A percentile compares a stretch with the other conserved stretches of the same genome.
Conservation (phyloP, 2,329 filamentous ascomycete genomes). For the Stagonosporopsis cucurbitacearum region DNA sequence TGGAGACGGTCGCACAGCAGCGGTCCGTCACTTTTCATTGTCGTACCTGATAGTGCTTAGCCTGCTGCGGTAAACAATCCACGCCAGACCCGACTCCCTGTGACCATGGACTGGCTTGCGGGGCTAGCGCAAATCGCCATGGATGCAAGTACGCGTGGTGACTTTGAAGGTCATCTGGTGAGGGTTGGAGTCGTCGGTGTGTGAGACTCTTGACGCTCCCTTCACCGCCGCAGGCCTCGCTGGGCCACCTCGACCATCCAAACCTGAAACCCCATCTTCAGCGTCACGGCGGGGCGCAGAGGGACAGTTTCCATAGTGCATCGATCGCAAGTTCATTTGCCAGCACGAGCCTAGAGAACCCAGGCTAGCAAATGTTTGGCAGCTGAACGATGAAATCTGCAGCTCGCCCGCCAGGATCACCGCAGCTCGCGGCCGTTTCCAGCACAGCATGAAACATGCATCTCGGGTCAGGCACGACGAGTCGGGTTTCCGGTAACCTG, state of each 20-base stretch:
- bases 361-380: slow-evolving; percentile 9
- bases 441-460: slow-evolving; percentile 11
- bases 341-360: slow-evolving; percentile 9
- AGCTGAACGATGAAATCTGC: slow-evolving; percentile 13
- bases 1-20: slow-evolving; percentile 18
- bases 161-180: slow-evolving; percentile 4
- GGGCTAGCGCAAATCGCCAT: slow-evolving; percentile 20
- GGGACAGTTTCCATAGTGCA: not conserved
- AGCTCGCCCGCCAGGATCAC: slow-evolving; percentile 12
- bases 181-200: not conserved
- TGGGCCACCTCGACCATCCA: not conserved
- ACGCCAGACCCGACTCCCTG: slow-evolving; percentile 18
- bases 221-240: slow-evolving; percentile 8
- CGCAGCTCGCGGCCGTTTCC: slow-evolving; percentile 9
- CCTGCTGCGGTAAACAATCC: slow-evolving; percentile 23
- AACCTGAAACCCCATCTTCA: slow-evolving; percentile 10
- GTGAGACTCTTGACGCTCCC: not conserved
- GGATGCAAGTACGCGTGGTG: slow-evolving; percentile 6
- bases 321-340: not conserved
- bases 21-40: slow-evolving; percentile 25
- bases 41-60: slow-evolving; percentile 23
- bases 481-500: slow-evolving; percentile 6
- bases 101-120: slow-evolving; percentile 29
- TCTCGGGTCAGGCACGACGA: slow-evolving; percentile 2
- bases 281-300: slow-evolving; percentile 3